A percentile compares a stretch with the other conserved stretches of the same genome.
Conservation (phyloP, 768 basidiomycete species). For the Serendipita sp. region DNA sequence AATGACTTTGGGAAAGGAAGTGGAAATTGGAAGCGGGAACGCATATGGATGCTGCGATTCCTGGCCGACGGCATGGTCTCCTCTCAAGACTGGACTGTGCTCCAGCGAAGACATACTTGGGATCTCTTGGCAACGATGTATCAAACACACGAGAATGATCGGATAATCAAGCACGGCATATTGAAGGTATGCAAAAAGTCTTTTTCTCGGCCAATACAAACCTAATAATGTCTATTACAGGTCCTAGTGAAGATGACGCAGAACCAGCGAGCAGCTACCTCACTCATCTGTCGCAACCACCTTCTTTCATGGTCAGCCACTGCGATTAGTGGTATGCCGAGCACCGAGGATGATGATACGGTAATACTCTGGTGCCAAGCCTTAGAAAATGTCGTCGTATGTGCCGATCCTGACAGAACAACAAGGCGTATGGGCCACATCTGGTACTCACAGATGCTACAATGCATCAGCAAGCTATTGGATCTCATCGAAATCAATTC, state of each 20-base stretch:
- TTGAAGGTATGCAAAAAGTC: conserved; percentile 51
- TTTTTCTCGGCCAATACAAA: conserved; percentile 7
- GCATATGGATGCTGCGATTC: conserved; percentile 78
- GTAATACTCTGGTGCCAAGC: conserved; percentile 17
- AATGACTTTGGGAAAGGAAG: conserved; percentile 27
- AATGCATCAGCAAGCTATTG: conserved; percentile 7
- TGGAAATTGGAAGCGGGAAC: conserved; percentile 64
- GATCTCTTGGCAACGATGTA: conserved; percentile 72
- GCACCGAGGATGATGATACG: conserved; percentile 13
- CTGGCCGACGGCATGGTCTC: conserved; percentile 66
- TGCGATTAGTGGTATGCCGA: conserved; percentile 28
- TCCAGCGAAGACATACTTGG: conserved; percentile 76
- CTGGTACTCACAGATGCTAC: not conserved
- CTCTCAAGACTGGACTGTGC: conserved; percentile 62
- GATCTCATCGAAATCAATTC: not conserved
- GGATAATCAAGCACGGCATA: conserved; percentile 25
- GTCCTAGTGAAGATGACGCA: conserved; percentile 61
- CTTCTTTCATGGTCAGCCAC: conserved; percentile 74
- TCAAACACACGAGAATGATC: conserved; percentile 45
- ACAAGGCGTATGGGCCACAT: conserved; percentile 1
- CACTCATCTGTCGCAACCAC: conserved; percentile 54
- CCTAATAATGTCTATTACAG: conserved; percentile 24
- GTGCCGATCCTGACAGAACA: conserved; percentile 10
- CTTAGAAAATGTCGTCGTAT: conserved; percentile 22
- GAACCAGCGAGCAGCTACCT: conserved; percentile 50